Evolutionary conservation across 371 early-diverging fungal species (phyloP).

Genomic region (Mucor irregularis): DNA sequence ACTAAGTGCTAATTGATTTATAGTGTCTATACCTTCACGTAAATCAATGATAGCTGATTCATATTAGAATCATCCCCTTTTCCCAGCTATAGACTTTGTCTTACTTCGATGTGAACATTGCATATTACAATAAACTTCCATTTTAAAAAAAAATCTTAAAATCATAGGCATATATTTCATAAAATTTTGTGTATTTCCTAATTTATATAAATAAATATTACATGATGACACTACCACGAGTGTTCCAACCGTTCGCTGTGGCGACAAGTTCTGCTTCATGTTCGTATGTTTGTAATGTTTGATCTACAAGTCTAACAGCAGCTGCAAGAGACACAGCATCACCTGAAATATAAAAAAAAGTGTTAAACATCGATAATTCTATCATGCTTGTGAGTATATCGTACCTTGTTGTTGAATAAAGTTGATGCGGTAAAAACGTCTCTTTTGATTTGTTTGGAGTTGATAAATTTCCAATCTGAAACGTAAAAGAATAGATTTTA

Average conservation of each 20-base stretch:
- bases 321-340: slow-evolving; percentile 45
- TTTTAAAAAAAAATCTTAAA: too few species aligned
- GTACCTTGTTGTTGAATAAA: slow-evolving; percentile 54
- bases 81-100: too few species aligned
- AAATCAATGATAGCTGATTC: too few species aligned
- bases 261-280: slow-evolving; percentile 39
- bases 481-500: slow-evolving; percentile 31
- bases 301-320: slow-evolving; percentile 41
- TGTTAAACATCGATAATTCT: not conserved
- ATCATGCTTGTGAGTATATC: not conserved
- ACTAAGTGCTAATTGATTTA: too few species aligned
- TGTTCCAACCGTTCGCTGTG: slow-evolving; percentile 35
- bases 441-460: slow-evolving; percentile 20
- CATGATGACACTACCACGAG: slow-evolving; percentile 5
- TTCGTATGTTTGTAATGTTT: slow-evolving; percentile 40
- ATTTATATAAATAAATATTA: too few species aligned
- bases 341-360: slow-evolving; percentile 16
- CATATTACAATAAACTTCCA: too few species aligned
- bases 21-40: too few species aligned
- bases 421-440: slow-evolving; percentile 32
- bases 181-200: not conserved
- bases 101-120: too few species aligned
- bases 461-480: slow-evolving; percentile 40
- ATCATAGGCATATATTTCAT: too few species aligned
- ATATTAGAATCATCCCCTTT: too few species aligned